These are phyloP conservation scores for Neonectria punicea DNA, from an alignment of 2,329 filamentous ascomycete species.

Conservation along the genomic window DNA sequence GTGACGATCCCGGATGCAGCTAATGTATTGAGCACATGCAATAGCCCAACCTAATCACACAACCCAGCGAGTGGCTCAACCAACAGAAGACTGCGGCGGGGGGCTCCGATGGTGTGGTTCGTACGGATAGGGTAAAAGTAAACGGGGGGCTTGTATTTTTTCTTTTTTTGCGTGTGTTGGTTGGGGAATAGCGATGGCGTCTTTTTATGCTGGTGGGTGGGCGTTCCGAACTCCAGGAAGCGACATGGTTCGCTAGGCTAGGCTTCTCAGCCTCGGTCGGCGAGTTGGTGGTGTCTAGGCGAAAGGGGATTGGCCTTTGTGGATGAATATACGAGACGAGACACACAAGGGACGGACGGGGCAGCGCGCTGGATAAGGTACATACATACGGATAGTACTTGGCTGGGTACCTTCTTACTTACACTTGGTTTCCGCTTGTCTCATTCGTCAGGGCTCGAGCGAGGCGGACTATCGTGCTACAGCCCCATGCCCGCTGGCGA, in stretches of 20 bases:
- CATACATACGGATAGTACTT: neutral
- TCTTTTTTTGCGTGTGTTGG: neutral
- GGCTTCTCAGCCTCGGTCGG: neutral
- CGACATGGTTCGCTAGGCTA: neutral
- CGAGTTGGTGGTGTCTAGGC: neutral
- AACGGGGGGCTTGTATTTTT: neutral
- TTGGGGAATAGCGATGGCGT: neutral
- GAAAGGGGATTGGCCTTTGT: neutral
- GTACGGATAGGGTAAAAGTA: slow-evolving; percentile 8
- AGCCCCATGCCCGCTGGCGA: slow-evolving; percentile 6
- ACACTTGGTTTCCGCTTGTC: neutral
- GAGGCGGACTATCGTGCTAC: slow-evolving; percentile 17
- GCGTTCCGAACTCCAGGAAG: neutral
- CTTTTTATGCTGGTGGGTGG: neutral
- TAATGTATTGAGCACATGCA: slow-evolving; percentile 1
- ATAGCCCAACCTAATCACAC: slow-evolving; percentile 19
- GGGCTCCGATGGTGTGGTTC: slow-evolving; percentile 18
- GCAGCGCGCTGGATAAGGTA: neutral
- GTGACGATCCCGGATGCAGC: slow-evolving; percentile 18
- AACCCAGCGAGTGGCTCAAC: slow-evolving; percentile 9
- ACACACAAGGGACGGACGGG: neutral
- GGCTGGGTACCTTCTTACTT: neutral
- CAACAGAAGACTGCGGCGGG: neutral
- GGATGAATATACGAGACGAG: slow-evolving; percentile 8
- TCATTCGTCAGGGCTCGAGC: slow-evolving; percentile 3